Conservation (phyloP, 78 protist species). For the Mantamonas sphyraenae region DNA sequence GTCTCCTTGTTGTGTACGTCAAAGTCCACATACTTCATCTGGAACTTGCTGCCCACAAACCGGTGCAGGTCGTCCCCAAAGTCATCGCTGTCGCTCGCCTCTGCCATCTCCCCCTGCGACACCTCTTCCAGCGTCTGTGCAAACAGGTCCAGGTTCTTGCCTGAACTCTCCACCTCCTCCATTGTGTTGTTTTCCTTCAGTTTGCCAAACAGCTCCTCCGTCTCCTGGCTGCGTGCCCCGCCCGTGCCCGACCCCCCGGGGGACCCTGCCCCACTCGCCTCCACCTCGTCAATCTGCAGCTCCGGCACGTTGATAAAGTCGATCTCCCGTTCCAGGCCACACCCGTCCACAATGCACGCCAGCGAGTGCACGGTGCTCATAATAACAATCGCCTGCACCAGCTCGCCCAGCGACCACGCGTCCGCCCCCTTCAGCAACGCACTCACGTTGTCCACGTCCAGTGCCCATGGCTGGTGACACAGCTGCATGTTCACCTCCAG, state of each 20-base stretch:
- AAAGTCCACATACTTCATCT: slow-evolving; percentile 35
- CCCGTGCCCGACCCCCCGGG: neutral
- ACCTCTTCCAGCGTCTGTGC: neutral
- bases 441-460: slow-evolving; percentile 44
- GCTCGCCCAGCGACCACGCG: slow-evolving; percentile 67
- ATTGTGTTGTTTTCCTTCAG: neutral
- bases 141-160: too few relatives aligned
- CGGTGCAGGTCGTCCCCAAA: slow-evolving; percentile 13
- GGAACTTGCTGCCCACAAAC: slow-evolving; percentile 20
- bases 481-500: slow-evolving; percentile 38
- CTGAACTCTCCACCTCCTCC: slow-evolving; percentile 2
- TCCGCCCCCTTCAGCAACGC: slow-evolving; percentile 40
- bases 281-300: too few relatives aligned
- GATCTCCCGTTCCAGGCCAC: slow-evolving; percentile 53
- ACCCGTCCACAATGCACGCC: slow-evolving; percentile 61
- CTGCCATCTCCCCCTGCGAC: neutral
- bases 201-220: neutral
- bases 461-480: slow-evolving; percentile 70
- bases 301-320: too few relatives aligned
- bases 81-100: neutral
- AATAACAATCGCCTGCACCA: slow-evolving; percentile 64
- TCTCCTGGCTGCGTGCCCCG: neutral
- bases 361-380: slow-evolving; percentile 45
- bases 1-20: slow-evolving; percentile 29
- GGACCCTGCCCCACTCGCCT: neutral